Conservation (phyloP, 2,329 filamentous ascomycete genomes). For the Sporothrix pallida region DNA sequence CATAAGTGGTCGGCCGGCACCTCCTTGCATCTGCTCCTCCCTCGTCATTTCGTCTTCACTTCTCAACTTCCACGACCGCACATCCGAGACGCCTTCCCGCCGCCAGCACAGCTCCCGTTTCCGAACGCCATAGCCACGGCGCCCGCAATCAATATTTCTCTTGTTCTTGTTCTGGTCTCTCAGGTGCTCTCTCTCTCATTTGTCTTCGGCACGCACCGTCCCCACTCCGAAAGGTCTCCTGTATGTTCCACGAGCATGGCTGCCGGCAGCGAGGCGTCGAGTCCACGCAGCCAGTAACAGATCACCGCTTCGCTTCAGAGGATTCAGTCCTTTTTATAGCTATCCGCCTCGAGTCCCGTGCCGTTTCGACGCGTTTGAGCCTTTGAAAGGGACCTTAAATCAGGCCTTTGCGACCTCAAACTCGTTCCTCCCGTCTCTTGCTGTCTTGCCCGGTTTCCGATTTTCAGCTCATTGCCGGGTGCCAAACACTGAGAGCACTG, state of each 20-base stretch:
- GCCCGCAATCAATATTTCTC: neutral
- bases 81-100: slow-evolving; percentile 25
- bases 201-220: slow-evolving; percentile 11
- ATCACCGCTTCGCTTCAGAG: slow-evolving; percentile 20
- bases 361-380: slow-evolving; percentile 2
- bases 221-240: neutral
- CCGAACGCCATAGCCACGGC: slow-evolving; percentile 18
- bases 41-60: slow-evolving; percentile 19
- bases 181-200: slow-evolving; percentile 2
- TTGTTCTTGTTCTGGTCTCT: neutral
- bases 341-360: neutral
- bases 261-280: slow-evolving; percentile 29
- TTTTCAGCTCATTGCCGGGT: neutral
- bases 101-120: slow-evolving; percentile 30
- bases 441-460: neutral
- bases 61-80: slow-evolving; percentile 26
- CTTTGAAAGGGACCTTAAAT: neutral
- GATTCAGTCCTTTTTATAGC: neutral
- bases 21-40: slow-evolving; percentile 20
- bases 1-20: slow-evolving; percentile 21
- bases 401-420: neutral
- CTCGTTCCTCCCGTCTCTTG: neutral
- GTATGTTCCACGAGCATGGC: slow-evolving; percentile 30
- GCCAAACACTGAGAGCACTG: neutral
- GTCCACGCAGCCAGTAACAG: slow-evolving; percentile 23